Conservation (phyloP, 75 land plant genomes). For the Picea glauca region DNA sequence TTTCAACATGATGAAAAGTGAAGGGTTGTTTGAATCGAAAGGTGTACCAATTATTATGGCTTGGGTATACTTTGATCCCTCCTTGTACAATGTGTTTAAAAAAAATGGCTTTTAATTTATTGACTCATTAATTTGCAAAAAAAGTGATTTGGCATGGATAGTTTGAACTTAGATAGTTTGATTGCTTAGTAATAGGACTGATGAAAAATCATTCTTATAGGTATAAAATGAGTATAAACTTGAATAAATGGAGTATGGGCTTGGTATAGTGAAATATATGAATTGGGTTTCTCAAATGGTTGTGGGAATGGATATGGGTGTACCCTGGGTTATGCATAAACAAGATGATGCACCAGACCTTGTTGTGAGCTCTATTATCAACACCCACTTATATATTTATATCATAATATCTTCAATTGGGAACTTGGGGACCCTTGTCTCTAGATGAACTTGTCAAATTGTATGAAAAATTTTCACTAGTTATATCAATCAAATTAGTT, state of each 20-base stretch:
- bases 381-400: background rate
- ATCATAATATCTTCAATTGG: background rate
- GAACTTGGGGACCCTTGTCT: background rate
- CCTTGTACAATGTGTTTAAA: background rate
- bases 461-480: background rate
- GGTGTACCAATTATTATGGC: constrained; percentile 86
- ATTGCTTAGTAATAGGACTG: background rate
- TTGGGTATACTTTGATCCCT: constrained; percentile 35
- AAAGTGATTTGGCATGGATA: background rate
- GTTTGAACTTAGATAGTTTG: background rate
- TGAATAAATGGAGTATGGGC: constrained; percentile 48
- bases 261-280: constrained; percentile 60
- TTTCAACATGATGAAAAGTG: constrained; percentile 76
- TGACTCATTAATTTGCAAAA: too few relatives aligned
- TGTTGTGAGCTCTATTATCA: constrained; percentile 40
- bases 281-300: constrained; percentile 95
- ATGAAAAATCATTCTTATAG: constrained; percentile 18
- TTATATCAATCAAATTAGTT: background rate
- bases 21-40: constrained; percentile 65
- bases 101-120: too few relatives aligned
- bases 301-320: constrained; percentile 52
- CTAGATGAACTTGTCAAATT: background rate
- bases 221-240: constrained; percentile 95
- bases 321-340: constrained; percentile 98
- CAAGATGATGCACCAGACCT: constrained; percentile 89